Evolutionary conservation across 108 stramenopile species (phyloP).

Genomic region (Cylindrotheca closterium): DNA sequence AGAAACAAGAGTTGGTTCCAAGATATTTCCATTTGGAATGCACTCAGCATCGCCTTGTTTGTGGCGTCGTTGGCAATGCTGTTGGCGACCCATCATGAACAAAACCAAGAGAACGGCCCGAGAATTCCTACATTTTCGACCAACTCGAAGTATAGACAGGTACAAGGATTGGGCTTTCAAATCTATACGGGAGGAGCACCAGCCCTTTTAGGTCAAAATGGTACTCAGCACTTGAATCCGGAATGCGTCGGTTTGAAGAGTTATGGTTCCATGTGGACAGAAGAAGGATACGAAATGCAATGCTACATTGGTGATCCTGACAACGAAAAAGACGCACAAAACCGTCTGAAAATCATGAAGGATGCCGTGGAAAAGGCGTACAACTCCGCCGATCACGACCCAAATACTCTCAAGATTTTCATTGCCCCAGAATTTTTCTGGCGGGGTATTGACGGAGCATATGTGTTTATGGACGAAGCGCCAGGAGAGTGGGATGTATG

Average conservation of each 20-base stretch:
- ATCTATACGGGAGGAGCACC: constrained; percentile 74
- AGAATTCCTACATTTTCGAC: too few species aligned
- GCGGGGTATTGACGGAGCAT: constrained; percentile 59
- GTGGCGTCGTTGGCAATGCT: too few species aligned
- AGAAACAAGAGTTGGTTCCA: too few species aligned
- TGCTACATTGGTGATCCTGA: constrained; percentile 70
- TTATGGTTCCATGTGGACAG: constrained; percentile 37
- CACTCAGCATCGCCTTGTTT: too few species aligned
- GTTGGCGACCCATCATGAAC: too few species aligned
- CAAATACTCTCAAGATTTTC: constrained; percentile 58
- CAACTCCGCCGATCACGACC: constrained; percentile 33
- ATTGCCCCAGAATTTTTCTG: constrained; percentile 78
- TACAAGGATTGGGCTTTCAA: constrained; percentile 62
- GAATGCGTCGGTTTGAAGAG: constrained; percentile 46
- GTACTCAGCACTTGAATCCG: constrained; percentile 16
- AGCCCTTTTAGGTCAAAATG: constrained; percentile 29
- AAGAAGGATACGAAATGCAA: constrained; percentile 20
- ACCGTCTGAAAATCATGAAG: constrained; percentile 54
- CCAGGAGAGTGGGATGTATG: constrained; percentile 28
- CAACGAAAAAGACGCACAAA: constrained; percentile 37
- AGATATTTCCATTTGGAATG: too few species aligned
- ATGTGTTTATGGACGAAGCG: constrained; percentile 45
- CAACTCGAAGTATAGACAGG: constrained; percentile 36
- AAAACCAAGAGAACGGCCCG: too few species aligned
- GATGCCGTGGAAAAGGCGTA: constrained; percentile 68